A percentile compares a stretch with the other conserved stretches of the same genome.
phyloP scores from a whole-genome alignment of 2,329 filamentous ascomycete species.

The Clonostachys rosea region DNA sequence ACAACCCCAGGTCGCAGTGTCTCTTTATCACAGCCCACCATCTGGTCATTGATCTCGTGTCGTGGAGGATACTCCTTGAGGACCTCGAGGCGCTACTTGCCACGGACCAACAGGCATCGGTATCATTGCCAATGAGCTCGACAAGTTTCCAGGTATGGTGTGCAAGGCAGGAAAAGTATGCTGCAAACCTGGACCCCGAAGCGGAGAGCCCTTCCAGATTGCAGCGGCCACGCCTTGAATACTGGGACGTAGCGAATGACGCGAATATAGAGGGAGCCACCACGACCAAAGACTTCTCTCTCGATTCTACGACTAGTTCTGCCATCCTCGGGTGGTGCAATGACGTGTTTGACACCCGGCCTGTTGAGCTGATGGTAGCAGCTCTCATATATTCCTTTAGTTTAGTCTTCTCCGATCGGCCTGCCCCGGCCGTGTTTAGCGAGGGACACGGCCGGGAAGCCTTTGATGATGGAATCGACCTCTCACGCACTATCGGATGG shows the following conservation, averaged over 20 bases:
- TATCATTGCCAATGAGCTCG: neutral
- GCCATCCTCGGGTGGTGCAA: conserved; percentile 7
- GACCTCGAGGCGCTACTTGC: conserved; percentile 31
- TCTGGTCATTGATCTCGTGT: conserved; percentile 31
- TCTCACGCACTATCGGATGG: conserved; percentile 25
- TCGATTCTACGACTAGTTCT: conserved; percentile 4
- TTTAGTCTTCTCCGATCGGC: conserved; percentile 14
- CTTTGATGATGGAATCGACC: conserved; percentile 16
- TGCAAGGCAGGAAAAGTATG: conserved; percentile 22
- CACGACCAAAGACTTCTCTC: conserved; percentile 1
- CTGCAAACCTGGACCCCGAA: neutral
- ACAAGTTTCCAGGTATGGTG: conserved; percentile 26
- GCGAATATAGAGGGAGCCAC: neutral
- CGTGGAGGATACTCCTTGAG: conserved; percentile 33
- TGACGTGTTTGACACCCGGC: conserved; percentile 14
- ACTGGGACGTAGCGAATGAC: conserved; percentile 5
- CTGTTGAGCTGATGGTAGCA: conserved; percentile 20
- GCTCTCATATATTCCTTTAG: conserved; percentile 15
- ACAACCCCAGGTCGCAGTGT: conserved; percentile 26
- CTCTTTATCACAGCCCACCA: conserved; percentile 22
- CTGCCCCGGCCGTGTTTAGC: conserved; percentile 15
- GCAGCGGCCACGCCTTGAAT: neutral
- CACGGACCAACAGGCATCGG: neutral
- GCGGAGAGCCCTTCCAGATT: neutral
- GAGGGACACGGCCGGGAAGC: conserved; percentile 26